Percentiles rank a stretch among this genome's conserved stretches.
phyloP scores from a whole-genome alignment of 495 filamentous ascomycete genomes.

The Hyaloscypha hepaticicola region DNA sequence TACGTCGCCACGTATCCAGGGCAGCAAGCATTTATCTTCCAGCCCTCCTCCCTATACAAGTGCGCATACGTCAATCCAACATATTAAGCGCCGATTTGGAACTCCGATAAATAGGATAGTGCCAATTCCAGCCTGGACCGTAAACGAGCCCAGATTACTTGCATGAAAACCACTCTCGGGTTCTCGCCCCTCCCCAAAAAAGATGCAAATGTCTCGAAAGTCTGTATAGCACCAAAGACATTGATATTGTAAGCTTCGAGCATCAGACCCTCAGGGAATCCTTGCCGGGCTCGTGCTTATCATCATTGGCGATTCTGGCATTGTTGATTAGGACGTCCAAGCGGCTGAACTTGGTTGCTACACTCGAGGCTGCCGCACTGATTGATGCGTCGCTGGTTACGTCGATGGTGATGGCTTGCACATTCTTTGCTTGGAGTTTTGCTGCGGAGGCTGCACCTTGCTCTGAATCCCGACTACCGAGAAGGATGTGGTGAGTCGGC shows the following conservation, averaged over 20 bases:
- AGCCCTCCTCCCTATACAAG: conserved; percentile 53
- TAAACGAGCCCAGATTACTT: conserved; percentile 20
- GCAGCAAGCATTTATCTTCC: conserved; percentile 55
- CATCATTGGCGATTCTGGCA: conserved; percentile 42
- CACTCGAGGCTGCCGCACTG: conserved; percentile 35
- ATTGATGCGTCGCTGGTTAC: conserved; percentile 47
- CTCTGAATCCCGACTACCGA: conserved; percentile 42
- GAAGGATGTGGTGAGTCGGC: conserved; percentile 45
- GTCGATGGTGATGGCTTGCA: conserved; percentile 47
- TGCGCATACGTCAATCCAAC: conserved; percentile 56
- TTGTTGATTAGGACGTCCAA: conserved; percentile 63
- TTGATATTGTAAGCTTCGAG: conserved; percentile 57
- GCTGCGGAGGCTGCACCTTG: conserved; percentile 45
- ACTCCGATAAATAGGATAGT: conserved; percentile 44
- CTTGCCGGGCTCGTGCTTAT: conserved; percentile 14
- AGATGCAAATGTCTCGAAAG: conserved; percentile 43
- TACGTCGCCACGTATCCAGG: conserved; percentile 59
- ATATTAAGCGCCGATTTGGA: conserved; percentile 63
- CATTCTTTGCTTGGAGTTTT: conserved; percentile 35
- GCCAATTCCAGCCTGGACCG: conserved; percentile 28
- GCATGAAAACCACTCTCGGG: conserved; percentile 50
- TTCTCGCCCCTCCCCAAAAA: conserved; percentile 44
- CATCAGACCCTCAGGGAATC: conserved; percentile 38
- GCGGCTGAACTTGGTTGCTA: conserved; percentile 37
- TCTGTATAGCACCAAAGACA: conserved; percentile 48